These are phyloP conservation scores for Aspergillus ibericus DNA, from an alignment of 2,329 filamentous ascomycete genomes.

Conservation along the genomic window DNA sequence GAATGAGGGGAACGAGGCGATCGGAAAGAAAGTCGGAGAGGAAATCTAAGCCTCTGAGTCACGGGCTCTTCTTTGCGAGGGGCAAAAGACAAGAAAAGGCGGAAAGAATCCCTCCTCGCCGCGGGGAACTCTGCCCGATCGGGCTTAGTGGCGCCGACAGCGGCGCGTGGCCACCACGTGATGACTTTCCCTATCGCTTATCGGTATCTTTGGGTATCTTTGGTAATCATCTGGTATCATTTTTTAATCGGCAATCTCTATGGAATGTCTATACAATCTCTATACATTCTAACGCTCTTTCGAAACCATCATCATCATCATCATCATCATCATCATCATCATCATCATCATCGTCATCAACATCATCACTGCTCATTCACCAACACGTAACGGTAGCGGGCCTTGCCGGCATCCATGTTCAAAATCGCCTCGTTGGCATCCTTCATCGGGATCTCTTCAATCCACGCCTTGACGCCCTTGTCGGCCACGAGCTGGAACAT, in stretches of 20 bases:
- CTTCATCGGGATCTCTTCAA: conserved; percentile 44
- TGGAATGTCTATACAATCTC: background rate
- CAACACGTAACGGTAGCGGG: conserved; percentile 49
- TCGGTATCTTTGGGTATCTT: too few relatives aligned
- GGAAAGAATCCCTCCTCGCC: conserved; percentile 13
- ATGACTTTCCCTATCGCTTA: background rate
- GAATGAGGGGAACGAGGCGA: background rate
- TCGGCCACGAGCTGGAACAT: conserved; percentile 47
- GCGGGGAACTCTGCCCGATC: conserved; percentile 17
- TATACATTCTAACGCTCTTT: too few relatives aligned
- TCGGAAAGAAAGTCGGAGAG: background rate
- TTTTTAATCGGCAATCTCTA: background rate
- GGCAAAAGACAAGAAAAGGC: conserved; percentile 8
- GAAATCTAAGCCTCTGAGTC: background rate
- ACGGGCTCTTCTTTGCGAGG: background rate
- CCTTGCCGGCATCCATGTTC: conserved; percentile 47
- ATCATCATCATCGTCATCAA: background rate
- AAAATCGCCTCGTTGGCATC: conserved; percentile 46
- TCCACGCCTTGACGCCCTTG: conserved; percentile 44
- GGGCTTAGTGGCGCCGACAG: conserved; percentile 29
- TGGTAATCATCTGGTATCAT: too few relatives aligned
- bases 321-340: conserved; percentile 8
- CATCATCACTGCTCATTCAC: conserved; percentile 37
- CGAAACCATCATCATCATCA: background rate
- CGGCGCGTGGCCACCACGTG: conserved; percentile 27